Evolutionary conservation across 495 filamentous ascomycete species (phyloP), one percentile per base, ranked within the genome.

Genomic region (Hamigera avellanea): DNA sequence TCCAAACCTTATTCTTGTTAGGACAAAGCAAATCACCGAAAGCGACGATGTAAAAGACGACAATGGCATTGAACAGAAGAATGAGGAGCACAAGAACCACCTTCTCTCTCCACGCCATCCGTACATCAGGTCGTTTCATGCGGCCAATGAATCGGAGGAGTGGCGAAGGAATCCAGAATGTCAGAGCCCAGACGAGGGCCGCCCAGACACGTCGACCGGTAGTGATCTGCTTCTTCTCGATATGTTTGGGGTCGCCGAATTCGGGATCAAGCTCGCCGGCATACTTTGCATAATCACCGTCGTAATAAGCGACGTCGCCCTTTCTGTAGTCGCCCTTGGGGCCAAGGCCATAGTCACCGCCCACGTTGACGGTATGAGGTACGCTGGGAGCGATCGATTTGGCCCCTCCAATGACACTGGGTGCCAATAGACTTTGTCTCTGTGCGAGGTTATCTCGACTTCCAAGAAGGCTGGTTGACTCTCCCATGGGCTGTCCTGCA

Each of bases 51-150:
- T 84, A 94, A 62, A 98, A 98, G 32, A 95, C 72, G 42, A 98
- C 75, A 27, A 75, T 53, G 10, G 59, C 89, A 54, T 98, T 98
- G 44, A 95, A 60, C 19, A 96, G 45, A 15, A 85, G 52, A 42
- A 98, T 96, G 39, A 95, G 40, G 21, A 81, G 59, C 17, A 85
- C 72, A 8, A 98, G 67, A 4, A 94, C 78, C 26, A 98, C 26
- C 59, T 98, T 98, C 48, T 98, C 91, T 53, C 89, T 68, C 91
- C 91, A 98, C 4, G 91, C 91, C 75, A 96, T 82, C 1, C 91
- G 81, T 28, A 98, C 83, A 60, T 98, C 91, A 1, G 91, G 91
- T 28, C 91, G 78, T 61, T 94, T 94, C 91, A 96, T 98, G 14
- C 91, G 81, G 13, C 91, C 91, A 42, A 96, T 46, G 35, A 72